Conservation (phyloP, 768 basidiomycete species). For the Kwoniella shandongensis region DNA sequence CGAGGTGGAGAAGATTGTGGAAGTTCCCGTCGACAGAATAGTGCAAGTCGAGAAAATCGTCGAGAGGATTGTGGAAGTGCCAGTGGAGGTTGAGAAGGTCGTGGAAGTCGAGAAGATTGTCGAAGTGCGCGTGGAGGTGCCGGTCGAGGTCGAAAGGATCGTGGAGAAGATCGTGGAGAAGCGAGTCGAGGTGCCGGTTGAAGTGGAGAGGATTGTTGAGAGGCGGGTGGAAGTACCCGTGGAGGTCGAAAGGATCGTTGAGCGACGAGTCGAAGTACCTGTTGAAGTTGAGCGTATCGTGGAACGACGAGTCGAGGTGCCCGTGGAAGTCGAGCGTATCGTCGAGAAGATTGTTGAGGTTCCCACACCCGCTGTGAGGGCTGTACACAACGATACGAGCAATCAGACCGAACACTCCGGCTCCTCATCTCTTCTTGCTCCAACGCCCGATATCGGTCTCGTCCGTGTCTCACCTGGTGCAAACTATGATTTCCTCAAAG, state of each 20-base stretch:
- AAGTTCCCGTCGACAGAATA: slow-evolving; percentile 43
- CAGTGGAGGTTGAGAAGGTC: slow-evolving; percentile 37
- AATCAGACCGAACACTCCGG: slow-evolving; percentile 30
- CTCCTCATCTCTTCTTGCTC: slow-evolving; percentile 16
- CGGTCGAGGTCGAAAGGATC: slow-evolving; percentile 46
- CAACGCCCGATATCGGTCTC: slow-evolving; percentile 39
- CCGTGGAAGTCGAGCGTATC: slow-evolving; percentile 20
- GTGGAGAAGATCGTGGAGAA: slow-evolving; percentile 49
- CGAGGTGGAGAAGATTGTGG: slow-evolving; percentile 38
- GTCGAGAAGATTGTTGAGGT: slow-evolving; percentile 36
- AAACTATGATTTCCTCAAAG: slow-evolving; percentile 53
- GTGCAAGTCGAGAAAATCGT: slow-evolving; percentile 32
- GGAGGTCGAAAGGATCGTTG: slow-evolving; percentile 40
- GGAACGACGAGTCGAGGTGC: slow-evolving; percentile 31
- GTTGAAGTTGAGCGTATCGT: slow-evolving; percentile 25
- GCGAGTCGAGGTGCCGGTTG: slow-evolving; percentile 43
- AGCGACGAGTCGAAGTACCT: slow-evolving; percentile 30
- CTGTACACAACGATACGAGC: slow-evolving; percentile 15
- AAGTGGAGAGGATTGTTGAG: slow-evolving; percentile 41
- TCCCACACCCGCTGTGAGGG: slow-evolving; percentile 6
- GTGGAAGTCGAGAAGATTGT: slow-evolving; percentile 34
- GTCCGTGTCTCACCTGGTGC: slow-evolving; percentile 43
- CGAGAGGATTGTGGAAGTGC: slow-evolving; percentile 31
- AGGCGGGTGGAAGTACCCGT: slow-evolving; percentile 33
- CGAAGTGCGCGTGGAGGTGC: slow-evolving; percentile 39